Conservation (phyloP, 2,329 filamentous ascomycete genomes). For the Atkinsonella texensis region DNA sequence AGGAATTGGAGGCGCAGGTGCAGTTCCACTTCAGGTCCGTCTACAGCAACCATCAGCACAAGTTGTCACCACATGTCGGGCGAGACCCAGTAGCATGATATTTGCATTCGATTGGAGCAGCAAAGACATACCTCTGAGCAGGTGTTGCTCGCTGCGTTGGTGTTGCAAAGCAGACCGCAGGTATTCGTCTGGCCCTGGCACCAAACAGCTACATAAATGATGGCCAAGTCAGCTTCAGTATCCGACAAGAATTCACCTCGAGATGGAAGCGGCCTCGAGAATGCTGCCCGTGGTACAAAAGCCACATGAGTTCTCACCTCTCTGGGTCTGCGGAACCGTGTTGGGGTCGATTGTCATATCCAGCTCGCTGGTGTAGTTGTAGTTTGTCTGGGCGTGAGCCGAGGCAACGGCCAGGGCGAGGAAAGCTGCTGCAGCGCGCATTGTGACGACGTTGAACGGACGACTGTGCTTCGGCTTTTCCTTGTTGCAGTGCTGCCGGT, state of each 20-base stretch:
- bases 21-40: constrained; percentile 36
- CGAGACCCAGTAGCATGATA: not conserved
- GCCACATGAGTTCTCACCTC: constrained; percentile 23
- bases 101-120: not conserved
- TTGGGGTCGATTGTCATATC: constrained; percentile 30
- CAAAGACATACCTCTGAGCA: constrained; percentile 32
- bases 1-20: constrained; percentile 34
- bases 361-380: constrained; percentile 31
- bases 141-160: constrained; percentile 25
- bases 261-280: not conserved
- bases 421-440: constrained; percentile 29
- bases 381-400: constrained; percentile 22
- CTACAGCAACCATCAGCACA: constrained; percentile 4
- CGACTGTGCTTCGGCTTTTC: not conserved
- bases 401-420: constrained; percentile 33
- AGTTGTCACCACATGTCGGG: constrained; percentile 1
- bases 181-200: constrained; percentile 39
- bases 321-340: constrained; percentile 19
- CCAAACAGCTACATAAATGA: constrained; percentile 31
- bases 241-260: not conserved
- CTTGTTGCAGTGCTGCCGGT: not conserved
- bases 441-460: constrained; percentile 13
- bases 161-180: constrained; percentile 35
- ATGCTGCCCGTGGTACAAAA: not conserved
- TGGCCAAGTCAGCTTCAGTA: constrained; percentile 3